Evolutionary conservation across 1,284 basidiomycete genomes (phyloP), one percentile per base, ranked within the genome.

Genomic region (Apiotrichum porosum): DNA sequence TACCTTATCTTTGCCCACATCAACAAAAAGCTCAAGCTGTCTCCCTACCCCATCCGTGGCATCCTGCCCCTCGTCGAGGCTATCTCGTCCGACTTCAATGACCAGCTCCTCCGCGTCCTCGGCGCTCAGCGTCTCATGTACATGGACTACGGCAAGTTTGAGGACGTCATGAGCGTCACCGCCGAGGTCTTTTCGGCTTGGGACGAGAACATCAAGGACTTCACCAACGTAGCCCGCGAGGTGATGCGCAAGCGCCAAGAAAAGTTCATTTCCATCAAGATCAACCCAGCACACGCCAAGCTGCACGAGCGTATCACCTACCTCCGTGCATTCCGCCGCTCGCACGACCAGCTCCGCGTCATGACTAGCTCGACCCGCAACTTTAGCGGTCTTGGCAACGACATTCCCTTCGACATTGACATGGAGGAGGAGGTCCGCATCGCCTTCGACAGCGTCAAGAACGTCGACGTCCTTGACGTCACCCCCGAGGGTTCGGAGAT

Each of bases 141-240:
- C 71, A 88, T 88, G 39, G 91, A 93, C 1, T 97, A 97, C 71
- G 83, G 88, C 47, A 88, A 88, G 0, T 98, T 98, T 66, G 91
- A 95, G 59, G 81, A 88, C 9, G 79, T 90, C 10, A 81, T 97
- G 48, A 76, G 78, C 1, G 82, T 85, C 50, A 84, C 87, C 0
- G 83, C 82, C 57, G 81, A 80, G 32, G 92, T 97, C 46, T 97
- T 97, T 77, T 80, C 83, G 9, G 87, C 86, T 1, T 99, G 94
- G 94, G 94, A 97, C 71, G 94, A 97, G 65, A 81, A 85, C 45
- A 88, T 97, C 76, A 97, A 97, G 74, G 94, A 97, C 68, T 98
- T 98, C 66, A 97, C 92, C 18, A 94, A 93, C 65, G 89, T 97
- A 38, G 94, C 94, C 3, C 81, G 95, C 56, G 95, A 98, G 66